Conservation (phyloP, 768 basidiomycete genomes). For the Lyophyllum semitale region DNA sequence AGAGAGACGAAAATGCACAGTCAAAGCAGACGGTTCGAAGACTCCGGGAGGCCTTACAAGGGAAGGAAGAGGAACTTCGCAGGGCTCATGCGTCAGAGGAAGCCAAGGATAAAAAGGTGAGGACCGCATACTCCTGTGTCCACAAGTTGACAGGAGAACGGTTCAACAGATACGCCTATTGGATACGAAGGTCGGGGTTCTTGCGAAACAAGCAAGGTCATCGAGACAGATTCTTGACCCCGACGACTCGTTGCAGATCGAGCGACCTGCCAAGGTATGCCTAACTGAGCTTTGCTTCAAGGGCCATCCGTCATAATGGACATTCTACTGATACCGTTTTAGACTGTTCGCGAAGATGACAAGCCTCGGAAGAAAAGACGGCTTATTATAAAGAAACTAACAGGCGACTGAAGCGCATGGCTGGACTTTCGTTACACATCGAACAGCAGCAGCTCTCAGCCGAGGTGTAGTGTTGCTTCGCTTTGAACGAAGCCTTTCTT, state of each 20-base stretch:
- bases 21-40: slow-evolving; percentile 4
- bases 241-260: slow-evolving; percentile 18
- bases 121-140: not conserved
- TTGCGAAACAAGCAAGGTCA: slow-evolving; percentile 10
- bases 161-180: slow-evolving; percentile 6
- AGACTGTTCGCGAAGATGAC: slow-evolving; percentile 1
- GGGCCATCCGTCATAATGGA: too few species aligned
- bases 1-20: slow-evolving; percentile 1
- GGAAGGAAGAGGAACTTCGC: not conserved
- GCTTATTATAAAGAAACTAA: not conserved
- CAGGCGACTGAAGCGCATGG: not conserved
- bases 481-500: too few species aligned
- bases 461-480: too few species aligned
- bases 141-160: too few species aligned
- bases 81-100: not conserved
- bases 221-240: not conserved
- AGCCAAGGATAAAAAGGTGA: slow-evolving; percentile 10
- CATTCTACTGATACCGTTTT: not conserved
- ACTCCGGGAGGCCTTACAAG: not conserved
- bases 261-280: slow-evolving; percentile 7
- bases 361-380: slow-evolving; percentile 3
- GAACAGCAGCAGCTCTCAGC: not conserved
- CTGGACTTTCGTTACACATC: not conserved
- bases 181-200: slow-evolving; percentile 13
- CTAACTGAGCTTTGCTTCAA: not conserved